Conservation (phyloP, 208 protist genomes). For the Leishmania major region DNA sequence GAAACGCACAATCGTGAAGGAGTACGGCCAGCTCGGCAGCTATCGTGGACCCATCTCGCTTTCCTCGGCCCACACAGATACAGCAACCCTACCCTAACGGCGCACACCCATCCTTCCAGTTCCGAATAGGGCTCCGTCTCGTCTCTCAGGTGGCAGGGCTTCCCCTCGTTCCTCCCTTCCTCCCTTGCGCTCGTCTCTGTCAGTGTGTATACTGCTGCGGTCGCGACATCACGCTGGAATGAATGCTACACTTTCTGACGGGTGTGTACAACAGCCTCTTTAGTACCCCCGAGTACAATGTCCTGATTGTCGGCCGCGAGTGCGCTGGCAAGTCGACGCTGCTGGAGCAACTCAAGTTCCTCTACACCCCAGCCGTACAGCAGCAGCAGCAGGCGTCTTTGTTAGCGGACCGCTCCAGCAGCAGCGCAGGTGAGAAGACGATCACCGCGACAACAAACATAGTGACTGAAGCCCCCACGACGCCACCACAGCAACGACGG, state of each 20-base stretch:
- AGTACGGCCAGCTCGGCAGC: not conserved
- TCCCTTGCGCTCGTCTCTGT: not conserved
- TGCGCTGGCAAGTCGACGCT: conserved; percentile 98
- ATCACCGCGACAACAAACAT: not conserved
- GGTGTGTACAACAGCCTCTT: conserved; percentile 79
- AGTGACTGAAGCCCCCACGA: not conserved
- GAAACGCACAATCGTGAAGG: not conserved
- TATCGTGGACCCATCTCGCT: not conserved
- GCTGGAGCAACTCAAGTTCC: conserved; percentile 97
- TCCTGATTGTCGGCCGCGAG: conserved; percentile 95
- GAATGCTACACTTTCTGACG: conserved; percentile 70
- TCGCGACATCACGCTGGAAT: not conserved
- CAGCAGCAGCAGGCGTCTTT: conserved; percentile 4
- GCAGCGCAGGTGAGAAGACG: not conserved
- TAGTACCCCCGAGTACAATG: conserved; percentile 81
- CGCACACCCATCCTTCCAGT: not conserved
- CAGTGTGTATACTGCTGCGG: not conserved
- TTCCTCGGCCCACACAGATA: not conserved
- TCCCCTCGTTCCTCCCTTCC: not conserved
- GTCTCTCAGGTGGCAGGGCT: not conserved
- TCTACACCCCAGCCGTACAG: conserved; percentile 46
- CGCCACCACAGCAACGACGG: not conserved
- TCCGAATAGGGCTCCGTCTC: not conserved
- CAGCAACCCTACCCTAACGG: not conserved
- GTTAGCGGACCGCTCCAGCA: conserved; percentile 8